Percentiles rank a stretch among this genome's conserved stretches.
phyloP scores from a whole-genome alignment of 2,329 filamentous ascomycete genomes.

The Chrysoporthe austroafricana region DNA sequence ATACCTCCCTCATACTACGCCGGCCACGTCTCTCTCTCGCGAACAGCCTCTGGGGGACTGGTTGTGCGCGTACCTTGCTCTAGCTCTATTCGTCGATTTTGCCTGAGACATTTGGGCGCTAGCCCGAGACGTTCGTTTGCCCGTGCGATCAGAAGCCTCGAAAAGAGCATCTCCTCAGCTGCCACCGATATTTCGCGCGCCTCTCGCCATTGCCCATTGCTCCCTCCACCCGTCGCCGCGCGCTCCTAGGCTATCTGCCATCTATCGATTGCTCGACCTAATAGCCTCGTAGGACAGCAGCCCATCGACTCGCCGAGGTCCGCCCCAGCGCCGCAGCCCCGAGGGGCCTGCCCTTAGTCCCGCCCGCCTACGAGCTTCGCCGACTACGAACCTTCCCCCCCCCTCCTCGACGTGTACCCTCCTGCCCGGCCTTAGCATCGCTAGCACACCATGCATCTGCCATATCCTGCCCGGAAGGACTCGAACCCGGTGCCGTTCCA shows the following conservation, averaged over 20 bases:
- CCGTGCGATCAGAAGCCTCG: not conserved
- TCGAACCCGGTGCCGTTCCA: slow-evolving; percentile 76
- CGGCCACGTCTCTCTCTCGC: not conserved
- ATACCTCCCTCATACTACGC: not conserved
- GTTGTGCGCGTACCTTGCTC: not conserved
- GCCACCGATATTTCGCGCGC: not conserved
- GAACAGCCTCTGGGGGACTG: not conserved
- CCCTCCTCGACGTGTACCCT: not conserved
- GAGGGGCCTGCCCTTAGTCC: slow-evolving; percentile 6
- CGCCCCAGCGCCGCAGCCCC: not conserved
- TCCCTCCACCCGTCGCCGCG: not conserved
- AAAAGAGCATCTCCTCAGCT: not conserved
- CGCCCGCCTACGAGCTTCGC: not conserved
- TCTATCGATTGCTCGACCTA: slow-evolving; percentile 3
- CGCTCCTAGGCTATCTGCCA: too few species aligned
- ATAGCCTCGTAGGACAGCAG: not conserved
- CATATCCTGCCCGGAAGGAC: slow-evolving; percentile 82
- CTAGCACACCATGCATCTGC: slow-evolving; percentile 75
- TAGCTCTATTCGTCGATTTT: not conserved
- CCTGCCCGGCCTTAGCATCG: not conserved
- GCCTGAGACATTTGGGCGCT: slow-evolving; percentile 7
- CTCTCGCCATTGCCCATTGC: not conserved
- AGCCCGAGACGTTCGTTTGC: not conserved
- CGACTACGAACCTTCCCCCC: not conserved
- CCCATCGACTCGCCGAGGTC: slow-evolving; percentile 23